Evolutionary conservation across 257 asterid species (phyloP).

Genomic region (Jasminum sambac): DNA sequence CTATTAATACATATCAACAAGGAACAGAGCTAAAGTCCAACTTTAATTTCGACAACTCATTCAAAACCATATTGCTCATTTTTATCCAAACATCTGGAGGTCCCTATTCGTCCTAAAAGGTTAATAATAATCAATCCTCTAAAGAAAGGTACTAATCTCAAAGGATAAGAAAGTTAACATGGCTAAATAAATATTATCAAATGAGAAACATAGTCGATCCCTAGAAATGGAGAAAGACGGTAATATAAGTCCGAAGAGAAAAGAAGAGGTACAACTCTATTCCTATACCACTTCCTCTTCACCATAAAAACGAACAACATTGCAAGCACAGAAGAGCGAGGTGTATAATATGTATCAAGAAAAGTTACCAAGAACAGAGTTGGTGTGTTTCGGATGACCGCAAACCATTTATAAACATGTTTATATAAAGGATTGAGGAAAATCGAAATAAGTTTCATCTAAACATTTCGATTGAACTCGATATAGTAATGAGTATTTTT

Average conservation of each 20-base stretch:
- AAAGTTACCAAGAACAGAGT: not conserved
- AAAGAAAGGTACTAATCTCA: not conserved
- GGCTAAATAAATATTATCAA: not conserved
- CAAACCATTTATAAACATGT: too few species aligned
- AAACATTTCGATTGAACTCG: too few species aligned
- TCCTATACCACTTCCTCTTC: not conserved
- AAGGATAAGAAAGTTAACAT: not conserved
- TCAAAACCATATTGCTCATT: too few species aligned
- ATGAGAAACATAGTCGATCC: not conserved
- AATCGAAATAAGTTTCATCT: too few species aligned
- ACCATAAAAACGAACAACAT: not conserved
- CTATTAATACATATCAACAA: too few species aligned
- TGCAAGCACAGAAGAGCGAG: constrained; percentile 1
- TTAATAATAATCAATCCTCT: not conserved
- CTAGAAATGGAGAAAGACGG: not conserved
- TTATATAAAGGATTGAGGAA: too few species aligned
- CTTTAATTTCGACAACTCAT: too few species aligned
- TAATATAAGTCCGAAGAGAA: not conserved
- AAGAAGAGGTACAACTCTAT: not conserved
- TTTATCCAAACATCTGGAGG: too few species aligned
- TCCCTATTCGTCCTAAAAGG: too few species aligned
- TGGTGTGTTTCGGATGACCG: too few species aligned
- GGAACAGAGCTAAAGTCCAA: too few species aligned
- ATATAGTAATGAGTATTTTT: too few species aligned
- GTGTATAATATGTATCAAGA: not conserved